phyloP scores from a whole-genome alignment of 192 early-diverging fungal species.

The Fimicolochytrium jonesii region DNA sequence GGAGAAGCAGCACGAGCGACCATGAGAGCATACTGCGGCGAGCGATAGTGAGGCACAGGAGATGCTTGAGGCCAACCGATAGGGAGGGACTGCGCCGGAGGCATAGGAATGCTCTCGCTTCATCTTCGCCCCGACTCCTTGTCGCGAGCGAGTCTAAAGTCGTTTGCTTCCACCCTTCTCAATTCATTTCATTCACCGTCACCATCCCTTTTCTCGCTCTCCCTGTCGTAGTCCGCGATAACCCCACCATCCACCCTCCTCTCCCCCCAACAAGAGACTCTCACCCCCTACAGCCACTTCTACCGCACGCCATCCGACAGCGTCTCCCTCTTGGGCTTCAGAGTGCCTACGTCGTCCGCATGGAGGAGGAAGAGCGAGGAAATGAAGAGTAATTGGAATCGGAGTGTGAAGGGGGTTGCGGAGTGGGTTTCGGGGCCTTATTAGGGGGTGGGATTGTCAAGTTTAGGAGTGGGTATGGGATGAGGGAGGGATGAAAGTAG shows the following conservation, averaged over 20 bases:
- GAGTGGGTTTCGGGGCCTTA: background rate
- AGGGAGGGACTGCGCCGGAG: no score
- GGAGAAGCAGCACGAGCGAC: no score
- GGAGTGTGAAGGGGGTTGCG: background rate
- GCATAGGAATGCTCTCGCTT: background rate
- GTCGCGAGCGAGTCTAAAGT: no score
- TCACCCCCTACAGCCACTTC: background rate
- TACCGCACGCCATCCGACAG: background rate
- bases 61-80: no score
- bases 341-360: background rate
- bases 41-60: no score
- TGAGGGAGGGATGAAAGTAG: no score
- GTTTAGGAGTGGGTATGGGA: no score
- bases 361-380: background rate
- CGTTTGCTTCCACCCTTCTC: no score
- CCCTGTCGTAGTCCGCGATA: no score
- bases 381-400: conserved; percentile 21
- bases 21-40: no score
- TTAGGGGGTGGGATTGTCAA: no score
- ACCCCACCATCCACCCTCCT: background rate
- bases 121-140: background rate
- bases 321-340: conserved; percentile 1
- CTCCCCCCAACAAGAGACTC: background rate
- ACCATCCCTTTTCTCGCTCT: no score
- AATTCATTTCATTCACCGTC: background rate